Evolutionary conservation across 768 basidiomycete species (phyloP), one percentile per base, ranked within the genome.

Genomic region (Amanita rubescens): DNA sequence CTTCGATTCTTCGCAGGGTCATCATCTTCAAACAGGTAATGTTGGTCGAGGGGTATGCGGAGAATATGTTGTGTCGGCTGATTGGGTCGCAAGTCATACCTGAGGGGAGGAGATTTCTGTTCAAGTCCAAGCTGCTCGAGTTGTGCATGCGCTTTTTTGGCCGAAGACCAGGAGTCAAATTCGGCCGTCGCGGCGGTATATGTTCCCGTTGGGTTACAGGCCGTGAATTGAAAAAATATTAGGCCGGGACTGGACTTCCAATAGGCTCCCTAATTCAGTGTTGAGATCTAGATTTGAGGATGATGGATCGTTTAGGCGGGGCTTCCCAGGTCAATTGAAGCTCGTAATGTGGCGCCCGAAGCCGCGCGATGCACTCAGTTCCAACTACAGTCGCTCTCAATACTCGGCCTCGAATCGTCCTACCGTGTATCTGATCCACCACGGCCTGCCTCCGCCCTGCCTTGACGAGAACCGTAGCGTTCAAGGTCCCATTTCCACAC

Each of bases 31-130:
- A 30, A 39, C 15, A 79, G 75, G 24, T 66, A 60, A 63, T 77
- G 78, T 54, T 83, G 81, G 25, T 70, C 72, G 11, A 56, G 50
- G 0, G 78, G 70, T 39, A 82, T 73, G 30, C 63, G 67, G 41
- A 80, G 74, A 15, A 70, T 69, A 63, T 82, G 84, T 46, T 77
- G 24, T 24, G 33, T 20, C 7, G 32, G 32, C 30, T 20, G 24
- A 10, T 51, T 68, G 0, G 78, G 76, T 58, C 73, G 76, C 44
- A 80, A 73, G 27, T 67, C 68, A n/a, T 74, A 60, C 54, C 70
- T 69, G 33, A 79, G 55, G 17, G 49, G 48, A 6, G 69, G 69
- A 39, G 66, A 69, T 2, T 68, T 67, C 24, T 52, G 63, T 7
- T 46, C 43, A 19, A 71, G 66, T 7, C 61, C 60, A 30, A 62